Conservation (phyloP, 2,329 filamentous ascomycete genomes). For the Sordariomycetes sp. region DNA sequence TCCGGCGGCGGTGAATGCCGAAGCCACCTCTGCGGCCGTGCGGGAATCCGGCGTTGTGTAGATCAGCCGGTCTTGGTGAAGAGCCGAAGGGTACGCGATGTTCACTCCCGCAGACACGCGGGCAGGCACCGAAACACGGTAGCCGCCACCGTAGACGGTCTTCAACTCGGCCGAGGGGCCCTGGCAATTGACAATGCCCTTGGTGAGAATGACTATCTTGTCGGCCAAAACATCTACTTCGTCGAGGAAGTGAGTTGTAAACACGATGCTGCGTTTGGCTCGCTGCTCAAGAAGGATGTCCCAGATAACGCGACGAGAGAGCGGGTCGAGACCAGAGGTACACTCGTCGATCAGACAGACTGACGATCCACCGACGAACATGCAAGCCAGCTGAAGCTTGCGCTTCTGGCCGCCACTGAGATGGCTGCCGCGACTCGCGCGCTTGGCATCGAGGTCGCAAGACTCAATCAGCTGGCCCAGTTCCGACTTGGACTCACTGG, state of each 20-base stretch:
- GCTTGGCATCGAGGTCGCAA: slow-evolving; percentile 53
- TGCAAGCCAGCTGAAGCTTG: slow-evolving; percentile 61
- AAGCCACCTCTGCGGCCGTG: slow-evolving; percentile 14
- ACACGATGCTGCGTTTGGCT: slow-evolving; percentile 50
- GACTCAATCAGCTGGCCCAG: slow-evolving; percentile 42
- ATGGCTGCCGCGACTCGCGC: slow-evolving; percentile 41
- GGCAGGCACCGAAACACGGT: slow-evolving; percentile 39
- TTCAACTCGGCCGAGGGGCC: slow-evolving; percentile 59
- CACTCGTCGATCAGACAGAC: slow-evolving; percentile 63
- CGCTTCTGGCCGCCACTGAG: slow-evolving; percentile 62
- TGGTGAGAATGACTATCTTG: slow-evolving; percentile 56
- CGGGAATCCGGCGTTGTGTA: slow-evolving; percentile 37
- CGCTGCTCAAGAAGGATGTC: slow-evolving; percentile 58
- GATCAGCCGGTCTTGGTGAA: slow-evolving; percentile 47
- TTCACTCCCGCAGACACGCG: not conserved
- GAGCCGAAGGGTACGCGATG: slow-evolving; percentile 23
- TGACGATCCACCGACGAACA: slow-evolving; percentile 59
- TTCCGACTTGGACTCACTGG: slow-evolving; percentile 28
- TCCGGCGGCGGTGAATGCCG: slow-evolving; percentile 40
- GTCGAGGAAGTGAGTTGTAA: slow-evolving; percentile 64
- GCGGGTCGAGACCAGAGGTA: slow-evolving; percentile 57
- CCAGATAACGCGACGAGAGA: slow-evolving; percentile 60
- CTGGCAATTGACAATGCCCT: slow-evolving; percentile 50
- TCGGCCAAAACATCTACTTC: slow-evolving; percentile 62
- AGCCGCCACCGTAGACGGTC: slow-evolving; percentile 52